Evolutionary conservation across 1,284 basidiomycete species (phyloP), one percentile per base, ranked within the genome.

Genomic region (Abortiporus biennis): DNA sequence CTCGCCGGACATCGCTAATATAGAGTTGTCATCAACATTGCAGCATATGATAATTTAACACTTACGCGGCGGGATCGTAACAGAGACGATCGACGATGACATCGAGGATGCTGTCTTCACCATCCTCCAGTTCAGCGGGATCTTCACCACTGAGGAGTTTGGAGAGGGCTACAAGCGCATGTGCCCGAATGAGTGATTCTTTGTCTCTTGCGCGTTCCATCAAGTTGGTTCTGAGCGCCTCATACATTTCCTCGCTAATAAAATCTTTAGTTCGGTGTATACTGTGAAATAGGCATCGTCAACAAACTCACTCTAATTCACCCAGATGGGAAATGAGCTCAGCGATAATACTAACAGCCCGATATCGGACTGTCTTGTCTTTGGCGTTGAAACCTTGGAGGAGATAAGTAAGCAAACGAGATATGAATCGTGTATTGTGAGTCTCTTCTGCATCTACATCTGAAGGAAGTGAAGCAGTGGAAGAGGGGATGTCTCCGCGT

Each of bases 1-100:
- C 84, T 21, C 90, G 80, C n/a, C 93, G 87, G 4, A 94, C 92
- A 55, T 96, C 92, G 3, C 89, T 92, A 56, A 20, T 34, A 23
- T 6, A 19, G 23, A 33, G 12, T 32, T 16, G 25, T 6, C 6
- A 16, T 15, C n/a, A n/a, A 24, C 11, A 12, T 17, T 20, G 41
- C 22, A 30, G 33, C 17, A 39, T 13, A 20, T 17, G 27, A 17
- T 6, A 17, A 19, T 8, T 15, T 35, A 4, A 4, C 2, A 74
- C 87, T 54, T 56, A 92, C 85, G 84, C 70, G 6, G 90, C 78
- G 2, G 82, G 72, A 52, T 96, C 94, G 49, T 79, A 75, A 27
- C 72, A 71, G 6, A 95, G 62, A 3, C 82, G 67, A 24, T 92
- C 81, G 3, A 90, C 63, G 3, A 95, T 67, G 2, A 85, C 71